Conservation (phyloP, 768 basidiomycete genomes). For the Strobilomyces confusus region DNA sequence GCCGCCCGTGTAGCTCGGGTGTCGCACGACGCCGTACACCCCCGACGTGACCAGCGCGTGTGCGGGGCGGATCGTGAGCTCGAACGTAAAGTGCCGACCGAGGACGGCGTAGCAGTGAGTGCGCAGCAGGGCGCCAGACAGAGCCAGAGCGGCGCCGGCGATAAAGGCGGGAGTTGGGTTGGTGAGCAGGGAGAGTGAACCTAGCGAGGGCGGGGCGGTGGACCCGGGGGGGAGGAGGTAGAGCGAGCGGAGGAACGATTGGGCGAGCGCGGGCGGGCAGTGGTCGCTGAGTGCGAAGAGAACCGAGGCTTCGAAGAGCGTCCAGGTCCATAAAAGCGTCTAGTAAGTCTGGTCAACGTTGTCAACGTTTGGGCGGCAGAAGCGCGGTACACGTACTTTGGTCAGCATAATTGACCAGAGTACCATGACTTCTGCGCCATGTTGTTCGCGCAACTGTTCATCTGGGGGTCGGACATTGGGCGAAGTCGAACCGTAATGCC, state of each 20-base stretch:
- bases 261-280: neutral
- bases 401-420: neutral
- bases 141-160: constrained; percentile 3
- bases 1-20: constrained; percentile 27
- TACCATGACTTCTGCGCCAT: neutral
- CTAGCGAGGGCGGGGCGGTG: neutral
- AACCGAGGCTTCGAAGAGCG: constrained; percentile 3
- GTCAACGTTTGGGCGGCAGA: neutral
- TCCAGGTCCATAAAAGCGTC: constrained; percentile 1
- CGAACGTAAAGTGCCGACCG: constrained; percentile 26
- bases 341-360: neutral
- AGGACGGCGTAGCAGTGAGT: constrained; percentile 16
- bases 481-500: constrained; percentile 3
- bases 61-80: constrained; percentile 18
- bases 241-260: neutral
- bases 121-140: constrained; percentile 15
- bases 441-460: neutral
- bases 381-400: neutral
- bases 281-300: neutral
- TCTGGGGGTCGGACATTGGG: constrained; percentile 11
- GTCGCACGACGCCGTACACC: constrained; percentile 27
- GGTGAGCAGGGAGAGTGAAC: constrained; percentile 2
- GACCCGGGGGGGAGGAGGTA: neutral
- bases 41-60: constrained; percentile 27
- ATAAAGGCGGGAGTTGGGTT: constrained; percentile 1